Conservation (phyloP, 371 early-diverging fungal species). For the Dinochytrium kinnereticum region DNA sequence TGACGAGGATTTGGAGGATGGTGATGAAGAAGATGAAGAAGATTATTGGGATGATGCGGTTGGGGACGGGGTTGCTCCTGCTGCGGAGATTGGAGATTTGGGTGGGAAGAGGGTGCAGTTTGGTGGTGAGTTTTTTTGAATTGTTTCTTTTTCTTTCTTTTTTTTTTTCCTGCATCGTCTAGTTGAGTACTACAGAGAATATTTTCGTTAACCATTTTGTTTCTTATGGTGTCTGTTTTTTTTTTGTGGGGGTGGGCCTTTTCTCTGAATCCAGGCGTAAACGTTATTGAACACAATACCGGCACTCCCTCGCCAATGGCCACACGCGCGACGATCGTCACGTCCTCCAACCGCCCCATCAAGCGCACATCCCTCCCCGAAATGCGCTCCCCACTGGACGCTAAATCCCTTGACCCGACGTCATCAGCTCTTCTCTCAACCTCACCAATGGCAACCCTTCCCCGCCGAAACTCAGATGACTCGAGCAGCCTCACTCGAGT, state of each 20-base stretch:
- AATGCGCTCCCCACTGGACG: slow-evolving; percentile 18
- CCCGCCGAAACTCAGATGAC: slow-evolving; percentile 8
- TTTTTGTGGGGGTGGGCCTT: neutral
- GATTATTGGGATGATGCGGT: neutral
- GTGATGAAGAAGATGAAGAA: neutral
- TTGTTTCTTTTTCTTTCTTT: neutral
- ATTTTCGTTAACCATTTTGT: too few species aligned
- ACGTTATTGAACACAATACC: neutral
- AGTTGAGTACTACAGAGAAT: too few species aligned
- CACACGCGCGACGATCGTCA: slow-evolving; percentile 5
- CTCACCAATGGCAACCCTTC: neutral
- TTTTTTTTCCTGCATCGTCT: slow-evolving; percentile 15
- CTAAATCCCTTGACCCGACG: neutral
- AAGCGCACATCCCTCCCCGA: slow-evolving; percentile 31
- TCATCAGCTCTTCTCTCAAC: neutral
- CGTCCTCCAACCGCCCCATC: slow-evolving; percentile 1
- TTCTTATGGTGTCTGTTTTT: too few species aligned
- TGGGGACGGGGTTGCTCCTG: neutral
- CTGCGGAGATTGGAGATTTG: neutral
- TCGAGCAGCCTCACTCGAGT: slow-evolving; percentile 11
- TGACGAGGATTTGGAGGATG: neutral
- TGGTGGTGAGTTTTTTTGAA: neutral
- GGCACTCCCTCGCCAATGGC: neutral
- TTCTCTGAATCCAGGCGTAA: neutral
- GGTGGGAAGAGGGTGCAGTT: slow-evolving; percentile 19